Evolutionary conservation across 495 filamentous ascomycete species (phyloP).

Genomic region (Penicillium steckii): DNA sequence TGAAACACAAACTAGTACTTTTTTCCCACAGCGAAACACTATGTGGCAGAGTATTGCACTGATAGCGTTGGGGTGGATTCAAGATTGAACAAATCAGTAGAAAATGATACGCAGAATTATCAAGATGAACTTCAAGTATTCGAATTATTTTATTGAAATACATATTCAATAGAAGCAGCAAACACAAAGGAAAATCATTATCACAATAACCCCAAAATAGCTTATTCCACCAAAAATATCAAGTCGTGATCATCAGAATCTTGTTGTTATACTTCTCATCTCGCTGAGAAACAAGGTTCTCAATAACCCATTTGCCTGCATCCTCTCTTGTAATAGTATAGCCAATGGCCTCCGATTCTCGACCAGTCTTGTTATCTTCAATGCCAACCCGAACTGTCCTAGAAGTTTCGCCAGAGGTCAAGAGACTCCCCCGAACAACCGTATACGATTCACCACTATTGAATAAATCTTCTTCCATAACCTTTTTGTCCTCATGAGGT

Average conservation of each 20-base stretch:
- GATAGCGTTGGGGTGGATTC: no score
- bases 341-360: conserved; percentile 39
- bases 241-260: conserved; percentile 17
- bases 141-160: no score
- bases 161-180: no score
- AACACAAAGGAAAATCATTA: not conserved
- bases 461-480: conserved; percentile 52
- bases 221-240: not conserved
- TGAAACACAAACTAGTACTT: no score
- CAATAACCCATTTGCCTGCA: conserved; percentile 14
- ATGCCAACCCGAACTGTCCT: conserved; percentile 38
- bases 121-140: no score
- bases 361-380: conserved; percentile 39
- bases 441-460: conserved; percentile 32
- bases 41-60: no score
- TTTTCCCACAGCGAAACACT: no score
- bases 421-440: conserved; percentile 47
- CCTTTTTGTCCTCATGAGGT: conserved; percentile 58
- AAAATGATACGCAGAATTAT: no score
- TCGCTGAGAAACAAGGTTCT: conserved; percentile 12
- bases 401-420: conserved; percentile 32
- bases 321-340: conserved; percentile 37
- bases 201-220: not conserved
- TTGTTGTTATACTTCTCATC: conserved; percentile 15
- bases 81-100: no score